phyloP scores from a whole-genome alignment of 2,329 filamentous ascomycete genomes.

The Nannizziopsis barbatae region DNA sequence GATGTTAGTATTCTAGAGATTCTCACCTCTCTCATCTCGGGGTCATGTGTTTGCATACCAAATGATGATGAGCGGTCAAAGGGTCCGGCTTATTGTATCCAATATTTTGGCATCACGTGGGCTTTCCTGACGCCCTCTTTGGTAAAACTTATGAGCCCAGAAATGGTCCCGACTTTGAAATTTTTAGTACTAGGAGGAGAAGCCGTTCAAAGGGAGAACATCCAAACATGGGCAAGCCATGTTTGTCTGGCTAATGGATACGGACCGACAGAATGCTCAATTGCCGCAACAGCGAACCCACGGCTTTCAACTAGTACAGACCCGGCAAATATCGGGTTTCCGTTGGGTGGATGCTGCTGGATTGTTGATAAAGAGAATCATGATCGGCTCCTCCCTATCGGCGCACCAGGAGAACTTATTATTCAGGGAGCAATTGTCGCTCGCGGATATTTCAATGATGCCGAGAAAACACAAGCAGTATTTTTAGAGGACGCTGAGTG shows the following conservation, averaged over 20 bases:
- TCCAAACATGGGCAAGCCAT: constrained; percentile 14
- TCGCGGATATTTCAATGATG: constrained; percentile 26
- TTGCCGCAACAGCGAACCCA: neutral
- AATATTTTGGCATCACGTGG: constrained; percentile 42
- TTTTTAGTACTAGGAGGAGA: constrained; percentile 24
- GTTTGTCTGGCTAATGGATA: constrained; percentile 31
- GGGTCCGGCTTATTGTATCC: constrained; percentile 42
- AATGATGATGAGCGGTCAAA: constrained; percentile 39
- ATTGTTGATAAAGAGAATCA: constrained; percentile 18
- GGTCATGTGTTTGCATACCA: constrained; percentile 50
- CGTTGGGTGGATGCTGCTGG: constrained; percentile 12
- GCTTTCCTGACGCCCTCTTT: constrained; percentile 51
- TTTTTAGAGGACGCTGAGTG: constrained; percentile 19
- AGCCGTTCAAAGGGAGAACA: constrained; percentile 23
- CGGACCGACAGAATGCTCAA: constrained; percentile 15
- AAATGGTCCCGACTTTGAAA: constrained; percentile 33
- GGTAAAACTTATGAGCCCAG: constrained; percentile 37
- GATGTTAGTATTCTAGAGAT: constrained; percentile 45
- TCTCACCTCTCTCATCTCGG: constrained; percentile 44
- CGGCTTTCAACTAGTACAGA: neutral
- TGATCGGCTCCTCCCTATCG: constrained; percentile 22
- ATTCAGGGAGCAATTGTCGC: constrained; percentile 31
- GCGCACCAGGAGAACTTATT: constrained; percentile 32
- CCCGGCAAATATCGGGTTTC: neutral
- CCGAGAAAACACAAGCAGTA: constrained; percentile 14